Evolutionary conservation across 345 rosid species (phyloP).

Genomic region (Boechera divaricarpa): DNA sequence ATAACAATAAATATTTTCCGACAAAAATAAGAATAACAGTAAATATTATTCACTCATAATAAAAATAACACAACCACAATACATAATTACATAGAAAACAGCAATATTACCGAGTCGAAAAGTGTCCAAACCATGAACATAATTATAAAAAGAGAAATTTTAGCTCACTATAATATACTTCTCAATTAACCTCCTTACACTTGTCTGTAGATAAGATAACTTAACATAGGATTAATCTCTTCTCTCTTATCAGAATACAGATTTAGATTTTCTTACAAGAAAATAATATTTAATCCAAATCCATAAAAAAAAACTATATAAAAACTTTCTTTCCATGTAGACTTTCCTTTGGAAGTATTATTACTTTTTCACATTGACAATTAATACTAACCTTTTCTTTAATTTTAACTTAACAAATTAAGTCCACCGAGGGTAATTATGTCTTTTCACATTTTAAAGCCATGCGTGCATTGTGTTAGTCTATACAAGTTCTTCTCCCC

Average conservation of each 20-base stretch:
- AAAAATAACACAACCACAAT: too few relatives aligned
- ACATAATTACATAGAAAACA: background rate
- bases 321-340: constrained; percentile 7
- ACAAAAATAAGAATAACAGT: background rate
- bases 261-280: background rate
- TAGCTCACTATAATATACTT: background rate
- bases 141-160: background rate
- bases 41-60: background rate
- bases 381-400: background rate
- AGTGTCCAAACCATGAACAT: background rate
- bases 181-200: background rate
- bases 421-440: background rate
- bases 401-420: background rate
- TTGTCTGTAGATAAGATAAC: constrained; percentile 10
- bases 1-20: background rate
- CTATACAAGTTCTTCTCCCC: constrained; percentile 32
- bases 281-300: background rate
- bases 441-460: background rate
- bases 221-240: background rate
- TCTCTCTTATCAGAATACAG: constrained; percentile 26
- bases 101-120: background rate
- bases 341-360: constrained; percentile 16
- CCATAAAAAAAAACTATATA: constrained; percentile 4
- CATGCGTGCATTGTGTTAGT: constrained; percentile 21
- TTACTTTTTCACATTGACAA: background rate